Evolutionary conservation across 257 asterid genomes (phyloP).

Genomic region (Gentiana straminea): DNA sequence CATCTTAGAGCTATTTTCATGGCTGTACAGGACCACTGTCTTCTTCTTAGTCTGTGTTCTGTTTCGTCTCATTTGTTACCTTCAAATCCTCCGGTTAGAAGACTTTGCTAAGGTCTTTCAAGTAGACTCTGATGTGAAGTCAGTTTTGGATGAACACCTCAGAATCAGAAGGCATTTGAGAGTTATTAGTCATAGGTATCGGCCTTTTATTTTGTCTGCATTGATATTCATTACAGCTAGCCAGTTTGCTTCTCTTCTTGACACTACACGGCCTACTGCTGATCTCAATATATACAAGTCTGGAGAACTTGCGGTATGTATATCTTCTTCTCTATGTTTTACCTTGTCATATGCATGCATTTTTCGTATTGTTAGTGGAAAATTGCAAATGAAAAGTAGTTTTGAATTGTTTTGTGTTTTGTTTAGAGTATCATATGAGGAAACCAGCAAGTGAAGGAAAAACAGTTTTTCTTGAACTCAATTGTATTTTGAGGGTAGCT

Average conservation of each 20-base stretch:
- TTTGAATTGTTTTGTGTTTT: too few species aligned
- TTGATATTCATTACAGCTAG: constrained; percentile 66
- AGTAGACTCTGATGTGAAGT: constrained; percentile 56
- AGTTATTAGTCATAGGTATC: constrained; percentile 83
- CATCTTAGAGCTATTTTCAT: constrained; percentile 70
- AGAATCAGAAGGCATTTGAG: constrained; percentile 75
- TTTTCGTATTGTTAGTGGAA: too few species aligned
- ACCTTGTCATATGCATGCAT: neutral
- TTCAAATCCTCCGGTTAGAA: constrained; percentile 80
- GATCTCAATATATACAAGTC: constrained; percentile 42
- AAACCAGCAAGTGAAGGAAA: too few species aligned
- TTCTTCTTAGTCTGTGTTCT: constrained; percentile 84
- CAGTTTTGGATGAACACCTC: constrained; percentile 69
- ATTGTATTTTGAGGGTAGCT: too few species aligned
- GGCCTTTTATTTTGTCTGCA: constrained; percentile 59
- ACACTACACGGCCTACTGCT: constrained; percentile 58
- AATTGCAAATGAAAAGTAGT: too few species aligned
- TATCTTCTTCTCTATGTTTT: constrained; percentile 2
- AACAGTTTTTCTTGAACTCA: too few species aligned
- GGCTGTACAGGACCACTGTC: constrained; percentile 83
- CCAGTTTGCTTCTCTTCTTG: constrained; percentile 77
- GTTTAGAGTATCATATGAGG: too few species aligned
- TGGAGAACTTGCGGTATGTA: constrained; percentile 84
- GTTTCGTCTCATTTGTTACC: constrained; percentile 79
- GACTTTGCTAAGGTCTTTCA: constrained; percentile 78